Conservation (phyloP, 768 basidiomycete species). For the Leccinum ochraceum region DNA sequence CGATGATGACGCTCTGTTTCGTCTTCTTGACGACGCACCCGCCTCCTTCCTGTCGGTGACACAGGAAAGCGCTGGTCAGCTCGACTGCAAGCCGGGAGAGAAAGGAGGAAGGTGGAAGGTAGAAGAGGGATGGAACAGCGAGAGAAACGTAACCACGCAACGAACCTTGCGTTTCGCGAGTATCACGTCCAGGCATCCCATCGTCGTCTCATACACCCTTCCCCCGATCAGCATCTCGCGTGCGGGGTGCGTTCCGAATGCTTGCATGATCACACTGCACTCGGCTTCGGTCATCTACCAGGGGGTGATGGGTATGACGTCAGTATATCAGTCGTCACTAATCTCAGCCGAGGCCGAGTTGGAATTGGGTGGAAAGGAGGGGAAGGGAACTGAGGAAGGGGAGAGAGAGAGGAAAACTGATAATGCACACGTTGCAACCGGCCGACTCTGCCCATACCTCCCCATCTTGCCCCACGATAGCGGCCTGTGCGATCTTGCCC, state of each 20-base stretch:
- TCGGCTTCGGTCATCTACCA: conserved; percentile 27
- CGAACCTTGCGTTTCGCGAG: conserved; percentile 25
- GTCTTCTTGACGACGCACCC: conserved; percentile 31
- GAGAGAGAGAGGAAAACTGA: neutral
- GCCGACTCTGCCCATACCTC: conserved; percentile 35
- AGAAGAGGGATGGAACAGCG: neutral
- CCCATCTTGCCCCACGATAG: conserved; percentile 39
- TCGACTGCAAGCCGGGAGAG: neutral
- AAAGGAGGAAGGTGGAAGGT: no score
- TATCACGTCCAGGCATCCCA: conserved; percentile 29
- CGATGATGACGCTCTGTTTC: conserved; percentile 26
- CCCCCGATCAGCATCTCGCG: conserved; percentile 28
- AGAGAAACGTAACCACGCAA: neutral
- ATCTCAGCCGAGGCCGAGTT: neutral
- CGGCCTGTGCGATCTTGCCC: conserved; percentile 73
- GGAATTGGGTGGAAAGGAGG: no score
- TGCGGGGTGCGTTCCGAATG: conserved; percentile 21
- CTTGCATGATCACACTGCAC: conserved; percentile 18
- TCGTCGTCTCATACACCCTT: conserved; percentile 26
- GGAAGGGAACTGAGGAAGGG: no score
- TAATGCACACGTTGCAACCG: conserved; percentile 26
- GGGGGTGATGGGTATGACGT: no score
- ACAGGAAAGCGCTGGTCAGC: neutral
- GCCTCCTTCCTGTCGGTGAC: conserved; percentile 16
- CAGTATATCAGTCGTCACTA: neutral